Conservation (phyloP, 2,329 filamentous ascomycete species). For the Chaetomium olivaceum region DNA sequence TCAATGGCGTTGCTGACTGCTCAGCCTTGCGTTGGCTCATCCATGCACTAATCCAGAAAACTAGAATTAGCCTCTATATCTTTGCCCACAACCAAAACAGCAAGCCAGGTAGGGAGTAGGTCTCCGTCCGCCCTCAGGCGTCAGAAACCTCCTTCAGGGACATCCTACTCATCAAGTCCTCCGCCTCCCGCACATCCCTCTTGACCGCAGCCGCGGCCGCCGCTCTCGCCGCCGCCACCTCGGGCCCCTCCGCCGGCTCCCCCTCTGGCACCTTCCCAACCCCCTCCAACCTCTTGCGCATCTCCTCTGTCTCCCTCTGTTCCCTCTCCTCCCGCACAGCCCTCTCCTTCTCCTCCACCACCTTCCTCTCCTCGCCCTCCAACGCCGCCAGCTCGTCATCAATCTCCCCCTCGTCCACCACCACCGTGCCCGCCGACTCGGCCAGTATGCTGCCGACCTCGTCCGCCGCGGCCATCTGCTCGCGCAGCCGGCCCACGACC, state of each 20-base stretch:
- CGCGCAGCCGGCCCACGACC: slow-evolving; percentile 71
- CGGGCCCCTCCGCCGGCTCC: slow-evolving; percentile 28
- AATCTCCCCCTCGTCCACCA: slow-evolving; percentile 77
- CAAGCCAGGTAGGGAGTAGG: neutral
- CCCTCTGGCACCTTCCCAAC: slow-evolving; percentile 42
- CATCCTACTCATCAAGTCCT: slow-evolving; percentile 40
- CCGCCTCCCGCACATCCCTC: slow-evolving; percentile 26
- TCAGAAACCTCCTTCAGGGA: slow-evolving; percentile 39
- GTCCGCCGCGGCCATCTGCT: slow-evolving; percentile 79
- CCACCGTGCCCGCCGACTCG: slow-evolving; percentile 53
- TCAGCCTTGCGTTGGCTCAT: slow-evolving; percentile 9
- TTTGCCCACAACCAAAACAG: slow-evolving; percentile 3
- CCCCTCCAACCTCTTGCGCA: slow-evolving; percentile 51
- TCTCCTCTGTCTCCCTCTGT: slow-evolving; percentile 48
- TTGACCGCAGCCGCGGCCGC: slow-evolving; percentile 39
- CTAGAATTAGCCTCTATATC: slow-evolving; percentile 23
- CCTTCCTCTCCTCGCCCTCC: slow-evolving; percentile 59
- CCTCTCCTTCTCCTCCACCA: slow-evolving; percentile 50
- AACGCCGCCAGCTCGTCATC: slow-evolving; percentile 84
- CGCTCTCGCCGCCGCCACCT: slow-evolving; percentile 16
- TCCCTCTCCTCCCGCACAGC: slow-evolving; percentile 44
- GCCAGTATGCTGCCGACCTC: slow-evolving; percentile 78
- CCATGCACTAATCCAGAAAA: slow-evolving; percentile 17
- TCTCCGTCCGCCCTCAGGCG: slow-evolving; percentile 6
- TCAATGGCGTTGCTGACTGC: neutral